Evolutionary conservation across 805 yeast species (phyloP).

Genomic region (Zygosaccharomyces pseudorouxii): DNA sequence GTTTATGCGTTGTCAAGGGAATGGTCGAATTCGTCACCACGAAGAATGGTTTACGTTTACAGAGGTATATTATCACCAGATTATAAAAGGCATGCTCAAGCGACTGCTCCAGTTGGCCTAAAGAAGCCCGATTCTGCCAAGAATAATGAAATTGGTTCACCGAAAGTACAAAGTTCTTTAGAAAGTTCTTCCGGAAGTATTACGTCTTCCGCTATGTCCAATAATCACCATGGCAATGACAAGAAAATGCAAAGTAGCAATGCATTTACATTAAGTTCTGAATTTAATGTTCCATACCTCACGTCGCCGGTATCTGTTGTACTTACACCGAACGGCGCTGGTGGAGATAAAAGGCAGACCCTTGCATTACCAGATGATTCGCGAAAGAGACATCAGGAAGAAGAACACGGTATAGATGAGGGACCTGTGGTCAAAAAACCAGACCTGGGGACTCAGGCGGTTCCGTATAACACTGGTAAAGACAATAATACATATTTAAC

Average conservation of each 20-base stretch:
- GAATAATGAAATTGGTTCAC: conserved; percentile 13
- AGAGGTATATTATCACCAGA: conserved; percentile 75
- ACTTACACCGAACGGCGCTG: conserved; percentile 17
- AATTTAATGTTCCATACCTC: conserved; percentile 55
- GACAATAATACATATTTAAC: conserved; percentile 41
- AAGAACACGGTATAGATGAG: not conserved
- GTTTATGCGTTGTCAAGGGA: conserved; percentile 75
- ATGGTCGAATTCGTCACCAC: conserved; percentile 89
- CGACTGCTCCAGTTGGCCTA: conserved; percentile 36
- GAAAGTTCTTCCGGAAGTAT: not conserved
- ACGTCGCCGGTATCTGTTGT: conserved; percentile 78
- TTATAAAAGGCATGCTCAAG: conserved; percentile 65
- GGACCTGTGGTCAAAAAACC: not conserved
- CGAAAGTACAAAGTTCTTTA: conserved; percentile 1
- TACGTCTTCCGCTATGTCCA: not conserved
- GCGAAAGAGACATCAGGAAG: conserved; percentile 8
- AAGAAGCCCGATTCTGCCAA: conserved; percentile 25
- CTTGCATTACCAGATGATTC: not conserved
- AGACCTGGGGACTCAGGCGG: not conserved
- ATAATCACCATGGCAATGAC: conserved; percentile 1
- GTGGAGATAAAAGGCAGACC: conserved; percentile 1
- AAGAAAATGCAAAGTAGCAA: conserved; percentile 5
- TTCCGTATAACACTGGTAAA: not conserved
- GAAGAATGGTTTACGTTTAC: conserved; percentile 83
- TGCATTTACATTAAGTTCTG: conserved; percentile 27